Percentiles rank a stretch among this genome's conserved stretches.
Evolutionary conservation across 805 yeast species (phyloP).

Genomic region (Zygotorulaspora florentina): DNA sequence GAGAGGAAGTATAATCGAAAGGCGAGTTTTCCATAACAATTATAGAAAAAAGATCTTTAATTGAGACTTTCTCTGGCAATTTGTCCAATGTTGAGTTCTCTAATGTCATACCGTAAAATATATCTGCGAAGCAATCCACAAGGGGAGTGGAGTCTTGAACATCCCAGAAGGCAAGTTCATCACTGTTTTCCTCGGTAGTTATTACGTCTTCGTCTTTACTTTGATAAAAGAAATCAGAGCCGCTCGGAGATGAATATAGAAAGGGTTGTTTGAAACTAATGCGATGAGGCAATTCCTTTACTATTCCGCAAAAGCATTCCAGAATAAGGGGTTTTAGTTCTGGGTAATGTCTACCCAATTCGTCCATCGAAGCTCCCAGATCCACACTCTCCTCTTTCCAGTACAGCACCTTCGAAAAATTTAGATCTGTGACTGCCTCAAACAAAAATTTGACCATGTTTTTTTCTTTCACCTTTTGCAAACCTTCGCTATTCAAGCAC

Average conservation of each 20-base stretch:
- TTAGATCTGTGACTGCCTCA: constrained; percentile 47
- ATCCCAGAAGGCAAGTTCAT: constrained; percentile 52
- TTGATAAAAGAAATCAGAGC: constrained; percentile 41
- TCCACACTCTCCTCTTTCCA: constrained; percentile 49
- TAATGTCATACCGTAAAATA: constrained; percentile 47
- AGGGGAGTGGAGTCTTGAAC: constrained; percentile 42
- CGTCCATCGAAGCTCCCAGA: constrained; percentile 70
- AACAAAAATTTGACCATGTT: constrained; percentile 42
- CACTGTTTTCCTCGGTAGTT: constrained; percentile 40
- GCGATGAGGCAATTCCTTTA: constrained; percentile 44
- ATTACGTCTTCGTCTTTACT: constrained; percentile 40
- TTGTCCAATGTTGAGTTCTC: constrained; percentile 48
- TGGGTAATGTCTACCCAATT: constrained; percentile 78
- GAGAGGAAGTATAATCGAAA: constrained; percentile 55
- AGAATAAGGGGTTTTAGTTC: constrained; percentile 58
- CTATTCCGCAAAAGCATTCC: constrained; percentile 43
- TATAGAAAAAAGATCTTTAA: constrained; percentile 45
- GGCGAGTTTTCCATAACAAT: constrained; percentile 52
- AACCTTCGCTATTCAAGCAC: constrained; percentile 70
- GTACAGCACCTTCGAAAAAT: constrained; percentile 51
- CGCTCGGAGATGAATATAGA: constrained; percentile 38
- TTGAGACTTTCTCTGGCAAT: constrained; percentile 36
- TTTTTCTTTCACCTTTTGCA: constrained; percentile 47
- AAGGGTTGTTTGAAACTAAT: constrained; percentile 38
- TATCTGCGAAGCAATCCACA: constrained; percentile 47